Base-by-base conservation (phyloP, 768 basidiomycete genomes). In the Phylloporus sp. region DNA sequence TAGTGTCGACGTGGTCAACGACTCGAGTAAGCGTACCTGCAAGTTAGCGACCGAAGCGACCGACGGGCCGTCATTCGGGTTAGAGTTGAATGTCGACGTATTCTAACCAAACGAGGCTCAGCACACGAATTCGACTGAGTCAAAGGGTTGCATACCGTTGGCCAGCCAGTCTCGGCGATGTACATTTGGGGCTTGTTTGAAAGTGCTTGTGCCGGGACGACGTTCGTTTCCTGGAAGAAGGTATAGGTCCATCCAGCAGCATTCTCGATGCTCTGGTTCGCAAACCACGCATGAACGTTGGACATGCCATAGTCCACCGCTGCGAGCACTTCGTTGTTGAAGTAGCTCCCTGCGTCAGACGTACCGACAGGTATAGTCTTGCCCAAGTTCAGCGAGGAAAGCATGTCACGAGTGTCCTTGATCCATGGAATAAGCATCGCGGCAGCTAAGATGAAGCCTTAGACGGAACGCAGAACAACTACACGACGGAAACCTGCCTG, bases 271-370 rank as follows among this genome's bases (percentile, higher is more conserved):
- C 78, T 74, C 21, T 84, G 77, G 55, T 85, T 81, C n/a, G 86
- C 94, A 62, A 96, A 97, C 90, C 90, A 93, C 4, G 92, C 83
- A 60, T 95, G 92, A 7, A 92, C 90, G 52, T 96, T 95, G 6
- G 90, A 78, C 85, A 93, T 79, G 42, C 86, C 87, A 55, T 82
- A 90, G 58, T 89, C 83, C 33, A 83, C 74, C 11, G 69, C 71
- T 36, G 63, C 59, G 5, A 91, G 69, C 18, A 95, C 79, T 52
- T 76, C 52, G 3, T 69, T 82, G 61, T 86, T 91, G 71, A 94
- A 88, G 68, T 81, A 87, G 46, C 80, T 80, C 18, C 92, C 93
- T 10, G 93, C 92, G 58, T 96, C 93, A 11, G 89, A 75, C 14
- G 76, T 87, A 24, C 91, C 90, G 17, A 95, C 79, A 0, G 77